phyloP scores from a whole-genome alignment of 495 filamentous ascomycete species.

The Recurvomyces mirabilis region DNA sequence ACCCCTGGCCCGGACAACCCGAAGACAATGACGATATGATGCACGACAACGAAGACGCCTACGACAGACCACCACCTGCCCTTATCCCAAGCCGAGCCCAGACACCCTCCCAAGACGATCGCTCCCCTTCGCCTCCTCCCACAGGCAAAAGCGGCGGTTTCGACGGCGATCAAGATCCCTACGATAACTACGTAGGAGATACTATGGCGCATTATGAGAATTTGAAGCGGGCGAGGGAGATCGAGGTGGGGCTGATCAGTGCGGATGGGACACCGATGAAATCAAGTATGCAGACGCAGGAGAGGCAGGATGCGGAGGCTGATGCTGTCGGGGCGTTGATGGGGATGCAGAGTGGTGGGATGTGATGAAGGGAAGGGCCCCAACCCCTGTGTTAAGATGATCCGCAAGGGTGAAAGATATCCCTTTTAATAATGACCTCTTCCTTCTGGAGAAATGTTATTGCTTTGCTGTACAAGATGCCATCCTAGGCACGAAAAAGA shows the following conservation, averaged over 20 bases:
- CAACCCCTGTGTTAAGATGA: too few relatives aligned
- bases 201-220: slow-evolving; percentile 13
- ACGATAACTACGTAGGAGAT: slow-evolving; percentile 17
- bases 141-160: slow-evolving; percentile 18
- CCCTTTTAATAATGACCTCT: too few relatives aligned
- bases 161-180: slow-evolving; percentile 18
- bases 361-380: too few relatives aligned
- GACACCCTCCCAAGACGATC: slow-evolving; percentile 1
- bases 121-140: slow-evolving; percentile 18
- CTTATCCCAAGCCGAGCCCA: background rate
- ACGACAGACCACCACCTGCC: background rate
- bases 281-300: background rate
- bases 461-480: too few relatives aligned
- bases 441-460: too few relatives aligned
- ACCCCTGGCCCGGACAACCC: too few relatives aligned
- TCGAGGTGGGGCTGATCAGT: background rate
- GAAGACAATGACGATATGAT: background rate
- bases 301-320: slow-evolving; percentile 9
- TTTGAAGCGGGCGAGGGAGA: slow-evolving; percentile 4
- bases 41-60: too few relatives aligned
- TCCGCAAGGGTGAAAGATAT: too few relatives aligned
- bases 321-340: slow-evolving; percentile 20
- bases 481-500: too few relatives aligned
- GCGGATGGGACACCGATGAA: background rate
- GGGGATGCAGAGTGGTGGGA: too few relatives aligned